These are phyloP conservation scores for Mortierella polycephala DNA, from an alignment of 371 early-diverging fungal species.

Conservation along the genomic window DNA sequence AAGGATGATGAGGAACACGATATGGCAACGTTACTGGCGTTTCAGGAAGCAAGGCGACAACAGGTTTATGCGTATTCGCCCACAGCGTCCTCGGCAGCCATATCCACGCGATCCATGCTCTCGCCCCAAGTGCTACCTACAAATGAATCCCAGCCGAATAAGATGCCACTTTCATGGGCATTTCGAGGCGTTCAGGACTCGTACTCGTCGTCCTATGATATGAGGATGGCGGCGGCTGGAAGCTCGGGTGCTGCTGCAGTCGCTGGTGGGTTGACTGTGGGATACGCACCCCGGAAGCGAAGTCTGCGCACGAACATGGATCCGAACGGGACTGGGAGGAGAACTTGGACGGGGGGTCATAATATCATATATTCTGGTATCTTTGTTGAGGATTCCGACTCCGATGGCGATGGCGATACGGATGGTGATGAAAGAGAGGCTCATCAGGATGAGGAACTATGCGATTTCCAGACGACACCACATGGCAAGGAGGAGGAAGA, in stretches of 20 bases:
- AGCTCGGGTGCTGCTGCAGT: constrained; percentile 13
- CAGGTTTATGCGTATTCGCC: constrained; percentile 35
- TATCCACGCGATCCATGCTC: constrained; percentile 22
- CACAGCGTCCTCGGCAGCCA: constrained; percentile 19
- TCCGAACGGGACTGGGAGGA: constrained; percentile 31
- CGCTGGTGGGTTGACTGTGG: constrained; percentile 34
- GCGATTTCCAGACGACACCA: neutral
- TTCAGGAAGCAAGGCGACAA: constrained; percentile 45
- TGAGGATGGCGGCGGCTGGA: constrained; percentile 35
- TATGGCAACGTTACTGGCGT: constrained; percentile 47
- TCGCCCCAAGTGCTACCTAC: constrained; percentile 21
- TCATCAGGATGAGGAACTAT: constrained; percentile 5
- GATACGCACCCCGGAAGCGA: constrained; percentile 32
- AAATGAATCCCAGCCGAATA: constrained; percentile 3
- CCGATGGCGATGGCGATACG: constrained; percentile 11
- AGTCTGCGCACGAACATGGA: constrained; percentile 15
- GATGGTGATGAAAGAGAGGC: constrained; percentile 4
- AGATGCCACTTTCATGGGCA: constrained; percentile 33
- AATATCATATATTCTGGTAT: constrained; percentile 54
- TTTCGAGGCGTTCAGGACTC: constrained; percentile 19
- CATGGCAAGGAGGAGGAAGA: too few relatives aligned
- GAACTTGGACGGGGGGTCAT: constrained; percentile 52
- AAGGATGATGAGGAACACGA: constrained; percentile 48
- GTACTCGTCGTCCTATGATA: constrained; percentile 23
- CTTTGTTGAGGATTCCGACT: constrained; percentile 47